These are phyloP conservation scores for Brassica juncea DNA, from an alignment of 345 rosid genomes.

Conservation along the genomic window DNA sequence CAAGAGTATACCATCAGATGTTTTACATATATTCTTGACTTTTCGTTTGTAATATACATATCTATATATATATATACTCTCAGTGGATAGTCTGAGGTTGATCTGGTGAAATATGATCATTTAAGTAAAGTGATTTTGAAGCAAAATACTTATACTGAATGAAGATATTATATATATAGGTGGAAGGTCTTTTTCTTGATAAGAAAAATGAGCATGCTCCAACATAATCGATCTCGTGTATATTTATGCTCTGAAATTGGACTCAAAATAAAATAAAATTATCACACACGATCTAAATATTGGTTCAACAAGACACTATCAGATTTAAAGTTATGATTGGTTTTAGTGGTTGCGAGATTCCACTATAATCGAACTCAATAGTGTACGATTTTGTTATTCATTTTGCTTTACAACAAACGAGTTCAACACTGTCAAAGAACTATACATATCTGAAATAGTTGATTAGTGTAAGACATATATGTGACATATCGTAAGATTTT, in stretches of 20 bases:
- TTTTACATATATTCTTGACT: neutral
- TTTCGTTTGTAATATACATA: neutral
- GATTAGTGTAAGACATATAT: neutral
- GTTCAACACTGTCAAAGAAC: neutral
- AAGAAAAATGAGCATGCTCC: neutral
- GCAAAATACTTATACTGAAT: neutral
- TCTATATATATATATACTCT: neutral
- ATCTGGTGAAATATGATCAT: neutral
- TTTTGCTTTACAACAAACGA: neutral
- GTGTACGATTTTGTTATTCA: neutral
- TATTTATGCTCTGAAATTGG: neutral
- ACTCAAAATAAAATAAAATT: neutral
- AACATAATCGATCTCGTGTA: neutral
- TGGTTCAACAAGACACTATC: neutral
- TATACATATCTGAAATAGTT: neutral
- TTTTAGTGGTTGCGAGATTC: neutral
- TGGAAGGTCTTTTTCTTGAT: neutral
- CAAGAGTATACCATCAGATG: neutral
- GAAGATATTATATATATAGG: neutral
- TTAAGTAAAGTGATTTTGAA: conserved; percentile 23
- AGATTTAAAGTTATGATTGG: neutral
- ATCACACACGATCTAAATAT: neutral
- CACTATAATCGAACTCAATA: neutral
- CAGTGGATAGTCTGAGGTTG: neutral
- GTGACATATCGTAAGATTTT: neutral